phyloP scores from a whole-genome alignment of 2,329 filamentous ascomycete species.

The Aspergillus pseudoglaucus region DNA sequence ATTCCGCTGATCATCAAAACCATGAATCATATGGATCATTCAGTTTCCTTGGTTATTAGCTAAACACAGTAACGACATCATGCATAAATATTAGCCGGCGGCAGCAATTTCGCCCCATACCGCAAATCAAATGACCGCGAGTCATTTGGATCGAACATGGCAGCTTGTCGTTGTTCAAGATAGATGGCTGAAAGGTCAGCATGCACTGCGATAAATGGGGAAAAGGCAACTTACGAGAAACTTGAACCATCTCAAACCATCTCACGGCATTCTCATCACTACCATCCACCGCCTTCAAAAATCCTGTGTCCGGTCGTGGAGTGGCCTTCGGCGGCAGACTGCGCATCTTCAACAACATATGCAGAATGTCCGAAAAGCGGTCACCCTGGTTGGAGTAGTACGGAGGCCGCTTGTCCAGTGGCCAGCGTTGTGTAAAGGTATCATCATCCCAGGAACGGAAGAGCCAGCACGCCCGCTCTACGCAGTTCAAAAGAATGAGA shows the following conservation, averaged over 20 bases:
- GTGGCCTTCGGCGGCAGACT: conserved; percentile 37
- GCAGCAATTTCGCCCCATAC: conserved; percentile 31
- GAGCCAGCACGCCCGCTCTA: conserved; percentile 54
- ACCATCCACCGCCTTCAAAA: conserved; percentile 32
- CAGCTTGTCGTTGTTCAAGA: conserved; percentile 32
- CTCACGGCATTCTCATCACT: conserved; percentile 32
- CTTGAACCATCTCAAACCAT: conserved; percentile 38
- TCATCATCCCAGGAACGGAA: conserved; percentile 49
- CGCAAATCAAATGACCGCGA: conserved; percentile 38
- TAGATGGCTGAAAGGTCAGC: conserved; percentile 24
- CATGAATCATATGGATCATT: neutral
- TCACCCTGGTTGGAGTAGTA: conserved; percentile 52
- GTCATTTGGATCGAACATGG: conserved; percentile 33
- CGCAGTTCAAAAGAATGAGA: conserved; percentile 53
- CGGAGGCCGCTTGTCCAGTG: conserved; percentile 47
- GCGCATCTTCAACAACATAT: conserved; percentile 54
- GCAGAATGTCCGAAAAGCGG: conserved; percentile 51
- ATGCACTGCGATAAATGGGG: neutral
- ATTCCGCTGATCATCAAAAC: no score
- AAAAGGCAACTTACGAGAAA: conserved; percentile 29
- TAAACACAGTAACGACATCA: conserved; percentile 7
- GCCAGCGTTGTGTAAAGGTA: conserved; percentile 41
- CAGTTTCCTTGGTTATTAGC: neutral
- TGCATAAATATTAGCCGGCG: conserved; percentile 19
- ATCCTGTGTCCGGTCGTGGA: conserved; percentile 31